Evolutionary conservation across 805 yeast genomes (phyloP), one percentile per base, ranked within the genome.

Genomic region (Metschnikowia santaceciliae): DNA sequence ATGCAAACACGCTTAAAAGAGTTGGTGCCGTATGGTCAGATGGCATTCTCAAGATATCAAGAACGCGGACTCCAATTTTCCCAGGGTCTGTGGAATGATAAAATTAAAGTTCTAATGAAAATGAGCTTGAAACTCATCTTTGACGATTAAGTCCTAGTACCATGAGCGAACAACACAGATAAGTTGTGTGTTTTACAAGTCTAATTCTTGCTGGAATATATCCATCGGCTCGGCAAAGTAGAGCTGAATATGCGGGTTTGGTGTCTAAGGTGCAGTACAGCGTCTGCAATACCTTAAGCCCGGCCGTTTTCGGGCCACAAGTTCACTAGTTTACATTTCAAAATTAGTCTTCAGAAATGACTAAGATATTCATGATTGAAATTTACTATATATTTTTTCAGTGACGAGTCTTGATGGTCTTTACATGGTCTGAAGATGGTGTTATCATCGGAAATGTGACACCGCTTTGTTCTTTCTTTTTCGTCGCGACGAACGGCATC

Each of bases 11-110:
- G 46, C 46, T 32, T 42, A 33, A 33, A 20, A 10, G 10, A n/a
- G 6, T 20, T n/a, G 37, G 19, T 42, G 46, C 46, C 46, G 46
- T 42, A 23, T 22, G 46, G 20, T 33, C 38, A 33, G n/a, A 32
- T 42, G 46, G 46, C 46, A 42, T 42, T 42, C 32, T 15, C 20
- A 1, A 15, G 15, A 2, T 10, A 6, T 30, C 20, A 11, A 14
- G 17, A 39, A 22, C 13, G 13, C 32, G 11, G 10, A 23, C 42
- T 39, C 32, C 17, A 7, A 7, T 10, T 23, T 22, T 8, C 19
- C 32, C 6, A 38, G 17, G 14, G 13, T 8, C 10, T 37, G 7
- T 19, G 3, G 8, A 11, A 3, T 36, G 13, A 26, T 26, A 13
- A 20, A 13, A 11, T 6, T 11, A 13, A 17, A 13, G n/a, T 19